Evolutionary conservation across 192 early-diverging fungal genomes (phyloP), one percentile per base, ranked within the genome.

Genomic region (Podila epicladia): DNA sequence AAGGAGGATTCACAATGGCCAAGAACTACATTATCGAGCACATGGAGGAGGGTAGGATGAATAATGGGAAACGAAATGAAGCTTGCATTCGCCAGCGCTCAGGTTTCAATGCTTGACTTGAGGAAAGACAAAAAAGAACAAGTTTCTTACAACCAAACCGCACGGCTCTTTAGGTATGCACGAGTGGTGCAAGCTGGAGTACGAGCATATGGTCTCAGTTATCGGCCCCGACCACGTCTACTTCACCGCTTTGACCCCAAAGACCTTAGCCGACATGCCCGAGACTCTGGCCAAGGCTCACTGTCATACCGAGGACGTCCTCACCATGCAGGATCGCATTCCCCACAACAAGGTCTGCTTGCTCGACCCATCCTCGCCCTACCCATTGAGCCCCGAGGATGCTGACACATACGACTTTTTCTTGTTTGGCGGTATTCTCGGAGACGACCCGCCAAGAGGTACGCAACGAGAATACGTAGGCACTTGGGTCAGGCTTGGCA

Each of bases 401-500:
- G 91, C 82, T n/a, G 84, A 87, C 13, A 79, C 75, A 11, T 95
- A 87, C 62, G 89, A 92, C 33, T 94, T 88, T 74, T 91, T 94
- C 66, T 75, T 95, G 74, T 95, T 95, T 89, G 94, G 94, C 31
- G 94, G 93, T 15, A 95, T 95, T 69, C 71, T 91, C 26, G 90
- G 89, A n/a, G 88, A 87, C 87, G 87, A 93, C 86, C 87, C 87
- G 65, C 90, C 86, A 68, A 84, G 83, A 85, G 89, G 86, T 89
- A 86, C 64, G 49, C 7, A 45, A 12, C 41, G 6, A 35, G 33
- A 13, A 67, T 41, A n/a, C 15, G 9, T 6, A 51, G 69, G 35
- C 32, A 32, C 22, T 41, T 29, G 19, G 19, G n/a, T 57, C 48
- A 49, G 5, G 41, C 2, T 26, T 22, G 24, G 19, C 15, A 24